Base-by-base conservation (phyloP, 345 rosid genomes). In the Psidium guajava region DNA sequence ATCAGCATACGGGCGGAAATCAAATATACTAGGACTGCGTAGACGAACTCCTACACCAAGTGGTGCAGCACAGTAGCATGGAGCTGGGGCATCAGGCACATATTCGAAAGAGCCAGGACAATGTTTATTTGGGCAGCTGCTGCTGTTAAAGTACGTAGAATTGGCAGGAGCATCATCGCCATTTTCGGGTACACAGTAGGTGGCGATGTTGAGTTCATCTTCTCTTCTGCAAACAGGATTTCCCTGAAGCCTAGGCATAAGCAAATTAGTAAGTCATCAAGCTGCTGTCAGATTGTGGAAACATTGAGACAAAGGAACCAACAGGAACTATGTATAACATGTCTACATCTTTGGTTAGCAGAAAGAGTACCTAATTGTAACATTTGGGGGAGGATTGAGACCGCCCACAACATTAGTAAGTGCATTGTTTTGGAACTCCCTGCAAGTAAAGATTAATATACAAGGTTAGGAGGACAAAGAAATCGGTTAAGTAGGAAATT, bases 21-120 rank as follows among this genome's bases (percentile, higher is more conserved):
- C 87, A 22, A 83, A 86, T 50, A 94, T 83, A 83, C 91, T 88
- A 50, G 96, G 95, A 88, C 94, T 94, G 83, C 88, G 87, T 85
- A 92, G 86, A 64, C 92, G 91, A 15, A 90, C 9, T 74, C 53
- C 89, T 56, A 93, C 85, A 20, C 85, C 90, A 11, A 93, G 83
- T 7, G 96, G 96, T 57, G 91, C 90, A 83, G 94, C 91, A 82
- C 96, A 94, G 85, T 87, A 89, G 88, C 98, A 93, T 61, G 85
- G 69, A 24, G 8, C 56, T 3, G 94, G 93, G 36, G 93, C 32
- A 44, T 82, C 91, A 18, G 87, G 87, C 58, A 92, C 88, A 61
- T 81, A 88, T 61, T 90, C 92, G 32, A 1, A 90, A 57, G 77
- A 58, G 24, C 44, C 1, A 6, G 92, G 93, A 51, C 96, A 93